Conservation (phyloP, 306 rosid genomes). For the Cyclanthera cordifolia region DNA sequence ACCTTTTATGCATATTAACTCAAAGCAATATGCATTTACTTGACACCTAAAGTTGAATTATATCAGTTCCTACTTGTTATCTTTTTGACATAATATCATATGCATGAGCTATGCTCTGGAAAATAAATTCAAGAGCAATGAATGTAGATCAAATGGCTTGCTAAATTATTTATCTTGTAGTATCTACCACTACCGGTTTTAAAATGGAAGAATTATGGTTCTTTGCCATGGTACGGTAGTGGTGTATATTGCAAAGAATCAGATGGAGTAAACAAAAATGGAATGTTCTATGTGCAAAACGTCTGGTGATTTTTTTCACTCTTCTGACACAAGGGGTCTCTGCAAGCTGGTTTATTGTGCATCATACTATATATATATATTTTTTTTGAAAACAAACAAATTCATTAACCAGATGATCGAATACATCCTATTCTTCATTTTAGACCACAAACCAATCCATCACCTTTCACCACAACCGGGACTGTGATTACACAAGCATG, state of each 20-base stretch:
- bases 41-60: background rate
- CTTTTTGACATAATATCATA: background rate
- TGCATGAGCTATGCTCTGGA: background rate
- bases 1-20: constrained; percentile 6
- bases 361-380: too few relatives aligned
- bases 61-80: background rate
- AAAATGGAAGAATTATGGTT: background rate
- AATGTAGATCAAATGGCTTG: background rate
- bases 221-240: background rate
- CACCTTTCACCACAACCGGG: too few relatives aligned
- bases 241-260: background rate
- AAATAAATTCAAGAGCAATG: background rate
- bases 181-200: background rate
- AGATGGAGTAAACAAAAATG: background rate
- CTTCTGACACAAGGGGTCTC: background rate
- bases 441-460: too few relatives aligned
- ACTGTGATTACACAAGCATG: too few relatives aligned
- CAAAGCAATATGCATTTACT: background rate
- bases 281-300: background rate
- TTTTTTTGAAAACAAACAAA: too few relatives aligned
- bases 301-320: background rate
- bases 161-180: background rate
- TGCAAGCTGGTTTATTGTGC: background rate
- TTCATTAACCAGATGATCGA: too few relatives aligned
- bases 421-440: too few relatives aligned